Percentiles rank a stretch among this genome's conserved stretches.
These are phyloP conservation scores for Arthrinium phaeospermum DNA, from an alignment of 2,329 filamentous ascomycete genomes.

Conservation along the genomic window DNA sequence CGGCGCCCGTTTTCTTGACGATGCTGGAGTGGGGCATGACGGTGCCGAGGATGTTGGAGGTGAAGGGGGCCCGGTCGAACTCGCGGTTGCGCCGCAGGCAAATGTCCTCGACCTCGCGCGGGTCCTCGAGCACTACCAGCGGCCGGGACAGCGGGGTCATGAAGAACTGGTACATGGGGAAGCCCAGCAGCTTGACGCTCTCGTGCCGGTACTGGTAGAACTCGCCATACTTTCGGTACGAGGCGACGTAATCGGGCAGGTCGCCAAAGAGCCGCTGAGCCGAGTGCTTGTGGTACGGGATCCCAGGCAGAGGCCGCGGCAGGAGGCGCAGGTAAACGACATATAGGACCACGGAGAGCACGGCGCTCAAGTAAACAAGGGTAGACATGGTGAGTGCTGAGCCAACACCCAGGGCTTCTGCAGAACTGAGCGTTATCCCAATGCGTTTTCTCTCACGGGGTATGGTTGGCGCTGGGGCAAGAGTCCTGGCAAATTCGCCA, in stretches of 20 bases:
- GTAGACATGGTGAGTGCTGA: neutral
- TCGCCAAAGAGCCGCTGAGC: conserved; percentile 25
- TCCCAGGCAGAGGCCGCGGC: conserved; percentile 25
- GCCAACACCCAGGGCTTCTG: neutral
- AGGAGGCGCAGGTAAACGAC: conserved; percentile 13
- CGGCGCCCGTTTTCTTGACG: conserved; percentile 21
- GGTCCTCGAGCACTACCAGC: conserved; percentile 26
- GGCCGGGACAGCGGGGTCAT: conserved; percentile 26
- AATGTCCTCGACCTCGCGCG: conserved; percentile 26
- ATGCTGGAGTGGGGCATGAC: conserved; percentile 25
- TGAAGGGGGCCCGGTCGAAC: conserved; percentile 24
- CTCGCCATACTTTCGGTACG: conserved; percentile 16
- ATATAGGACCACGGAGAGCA: neutral
- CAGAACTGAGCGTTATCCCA: too few relatives aligned
- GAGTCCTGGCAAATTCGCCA: neutral
- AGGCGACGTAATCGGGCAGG: conserved; percentile 23
- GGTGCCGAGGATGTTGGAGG: neutral
- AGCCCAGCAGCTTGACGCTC: conserved; percentile 19
- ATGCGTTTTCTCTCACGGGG: neutral
- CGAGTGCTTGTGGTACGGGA: conserved; percentile 26
- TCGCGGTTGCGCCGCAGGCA: conserved; percentile 25
- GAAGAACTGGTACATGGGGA: conserved; percentile 26
- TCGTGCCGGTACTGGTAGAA: conserved; percentile 14
- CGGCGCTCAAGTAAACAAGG: neutral
- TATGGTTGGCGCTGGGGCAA: neutral